Evolutionary conservation across 1,139 yeast species (phyloP), one percentile per base, ranked within the genome.

Genomic region (Debaryomycetaceae sp.): DNA sequence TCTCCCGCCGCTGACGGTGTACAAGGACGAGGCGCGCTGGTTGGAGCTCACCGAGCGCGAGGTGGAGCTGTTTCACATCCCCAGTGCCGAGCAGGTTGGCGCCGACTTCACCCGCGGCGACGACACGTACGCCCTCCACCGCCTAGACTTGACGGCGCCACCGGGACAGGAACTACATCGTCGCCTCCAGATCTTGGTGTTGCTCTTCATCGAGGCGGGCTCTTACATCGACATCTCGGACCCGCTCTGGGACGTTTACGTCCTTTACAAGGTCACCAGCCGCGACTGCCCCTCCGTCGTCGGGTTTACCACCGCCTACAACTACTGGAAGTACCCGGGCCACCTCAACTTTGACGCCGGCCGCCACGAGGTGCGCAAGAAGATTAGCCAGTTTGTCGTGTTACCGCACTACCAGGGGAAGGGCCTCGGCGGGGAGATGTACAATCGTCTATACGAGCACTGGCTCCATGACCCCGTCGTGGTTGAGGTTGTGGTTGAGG

Each of bases 121-220:
- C 4, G 60, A 49, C 5, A 56, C 58, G 3, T 59, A 47, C 32
- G 58, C 45, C 11, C 45, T 68, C 11, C 67, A 55, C 40, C 48
- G 64, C 42, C 53, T 78, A 23, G 53, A 69, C 28, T 53, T 78
- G 35, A 43, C 49, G 7, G 60, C 57, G 15, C 53, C 51, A 0
- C 46, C 47, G 2, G 77, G 80, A 2, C 48, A 64, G 25, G 77
- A 72, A 39, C 55, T 88, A 31, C 86, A 82, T 45, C 62, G 68
- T 34, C 61, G 97, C 39, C 65, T 88, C 42, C 95, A 86, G 46
- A 75, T 89, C 2, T 72, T 91, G 44, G 84, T 85, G 15, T 60
- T 89, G 28, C 61, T 91, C 15, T 88, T 82, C 58, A 91, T 91
- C 46, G 99, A 91, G 53, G 97, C 95, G 0, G 98, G 96, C 1